These are phyloP conservation scores for Ophiosphaerella herpotricha DNA, from an alignment of 2,329 filamentous ascomycete species.

Conservation along the genomic window DNA sequence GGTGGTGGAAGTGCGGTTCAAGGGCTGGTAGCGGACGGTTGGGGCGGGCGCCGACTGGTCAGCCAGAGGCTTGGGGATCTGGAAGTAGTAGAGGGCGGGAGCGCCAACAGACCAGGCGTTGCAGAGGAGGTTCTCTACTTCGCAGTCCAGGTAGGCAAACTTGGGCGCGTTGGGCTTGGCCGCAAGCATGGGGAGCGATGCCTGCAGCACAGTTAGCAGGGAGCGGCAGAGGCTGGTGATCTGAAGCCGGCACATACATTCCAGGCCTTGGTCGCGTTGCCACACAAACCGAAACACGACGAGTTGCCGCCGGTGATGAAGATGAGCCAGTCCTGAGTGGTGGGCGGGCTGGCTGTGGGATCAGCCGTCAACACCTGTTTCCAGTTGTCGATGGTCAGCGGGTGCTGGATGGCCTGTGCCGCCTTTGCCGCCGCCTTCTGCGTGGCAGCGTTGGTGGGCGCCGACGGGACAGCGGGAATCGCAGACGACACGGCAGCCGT, in stretches of 20 bases:
- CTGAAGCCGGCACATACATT: conserved; percentile 45
- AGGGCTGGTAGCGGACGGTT: conserved; percentile 65
- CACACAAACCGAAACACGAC: conserved; percentile 76
- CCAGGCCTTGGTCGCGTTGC: conserved; percentile 64
- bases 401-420: conserved; percentile 58
- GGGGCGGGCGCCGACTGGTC: conserved; percentile 67
- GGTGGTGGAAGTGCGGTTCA: conserved; percentile 73
- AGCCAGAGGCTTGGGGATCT: conserved; percentile 62
- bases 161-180: conserved; percentile 65
- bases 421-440: conserved; percentile 59
- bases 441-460: conserved; percentile 52
- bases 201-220: conserved; percentile 45
- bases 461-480: conserved; percentile 47
- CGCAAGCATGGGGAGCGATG: conserved; percentile 67
- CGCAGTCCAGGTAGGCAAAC: conserved; percentile 73
- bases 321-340: conserved; percentile 76
- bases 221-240: no score
- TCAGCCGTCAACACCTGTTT: conserved; percentile 67
- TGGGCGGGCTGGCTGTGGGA: conserved; percentile 59
- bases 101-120: conserved; percentile 71
- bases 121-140: conserved; percentile 74
- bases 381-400: conserved; percentile 72
- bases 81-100: conserved; percentile 68
- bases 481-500: conserved; percentile 61
- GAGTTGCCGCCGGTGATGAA: conserved; percentile 76